Conservation (phyloP, 192 early-diverging fungal genomes). For the Phycomyces blakesleeanus region DNA sequence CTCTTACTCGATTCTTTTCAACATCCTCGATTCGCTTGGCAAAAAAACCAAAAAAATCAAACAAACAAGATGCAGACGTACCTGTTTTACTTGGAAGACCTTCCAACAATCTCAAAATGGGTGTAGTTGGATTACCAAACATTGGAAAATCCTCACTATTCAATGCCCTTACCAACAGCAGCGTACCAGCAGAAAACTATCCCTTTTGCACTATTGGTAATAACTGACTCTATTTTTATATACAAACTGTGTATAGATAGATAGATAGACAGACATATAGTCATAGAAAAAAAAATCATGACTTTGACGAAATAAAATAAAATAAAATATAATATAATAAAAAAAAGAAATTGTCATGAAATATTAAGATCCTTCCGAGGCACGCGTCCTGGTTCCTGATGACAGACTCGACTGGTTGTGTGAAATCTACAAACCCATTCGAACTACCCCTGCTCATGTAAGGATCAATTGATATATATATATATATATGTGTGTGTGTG, state of each 20-base stretch:
- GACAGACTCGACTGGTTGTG: constrained; percentile 63
- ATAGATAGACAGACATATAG: too few relatives aligned
- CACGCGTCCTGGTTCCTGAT: constrained; percentile 66
- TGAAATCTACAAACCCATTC: constrained; percentile 55
- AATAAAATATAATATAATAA: too few relatives aligned
- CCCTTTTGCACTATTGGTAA: constrained; percentile 75
- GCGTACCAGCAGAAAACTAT: constrained; percentile 66
- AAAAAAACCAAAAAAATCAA: constrained; percentile 42
- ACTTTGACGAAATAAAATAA: too few relatives aligned
- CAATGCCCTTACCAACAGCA: constrained; percentile 50
- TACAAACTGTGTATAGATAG: too few relatives aligned
- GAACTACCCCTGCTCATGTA: constrained; percentile 62
- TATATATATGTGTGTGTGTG: too few relatives aligned
- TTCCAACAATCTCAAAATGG: constrained; percentile 73
- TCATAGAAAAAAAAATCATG: too few relatives aligned
- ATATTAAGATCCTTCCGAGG: constrained; percentile 73
- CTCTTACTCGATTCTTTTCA: not conserved
- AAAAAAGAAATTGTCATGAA: too few relatives aligned
- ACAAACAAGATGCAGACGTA: constrained; percentile 47
- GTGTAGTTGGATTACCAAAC: constrained; percentile 81
- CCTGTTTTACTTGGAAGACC: constrained; percentile 68
- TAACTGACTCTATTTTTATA: too few relatives aligned
- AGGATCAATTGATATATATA: too few relatives aligned
- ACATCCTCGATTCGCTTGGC: not conserved
- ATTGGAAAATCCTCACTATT: constrained; percentile 68